Conservation (phyloP, 2,329 filamentous ascomycete species). For the Myriosclerotinia curreyana region DNA sequence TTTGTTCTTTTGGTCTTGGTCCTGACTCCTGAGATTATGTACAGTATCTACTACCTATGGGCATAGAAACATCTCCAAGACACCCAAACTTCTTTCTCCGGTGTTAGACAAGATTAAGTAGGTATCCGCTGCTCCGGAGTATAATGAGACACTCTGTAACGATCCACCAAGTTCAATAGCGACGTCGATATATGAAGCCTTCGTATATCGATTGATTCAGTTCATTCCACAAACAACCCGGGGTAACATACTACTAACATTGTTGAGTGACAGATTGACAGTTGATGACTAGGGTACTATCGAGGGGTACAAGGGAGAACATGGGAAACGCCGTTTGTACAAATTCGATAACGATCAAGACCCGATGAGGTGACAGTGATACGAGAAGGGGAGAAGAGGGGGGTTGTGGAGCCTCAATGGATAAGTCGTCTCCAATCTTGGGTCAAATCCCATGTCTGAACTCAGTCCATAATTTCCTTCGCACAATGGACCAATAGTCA, state of each 20-base stretch:
- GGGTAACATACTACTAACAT: no score
- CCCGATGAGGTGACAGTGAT: conserved; percentile 7
- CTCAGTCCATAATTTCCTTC: background rate
- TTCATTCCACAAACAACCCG: background rate
- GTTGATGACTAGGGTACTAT: conserved; percentile 2
- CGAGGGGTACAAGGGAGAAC: background rate
- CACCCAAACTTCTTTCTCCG: conserved; percentile 13
- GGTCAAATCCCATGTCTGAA: conserved; percentile 16
- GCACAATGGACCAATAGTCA: background rate
- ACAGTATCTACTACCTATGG: no score
- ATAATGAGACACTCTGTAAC: conserved; percentile 23
- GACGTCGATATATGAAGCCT: conserved; percentile 8
- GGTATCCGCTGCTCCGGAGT: conserved; percentile 20
- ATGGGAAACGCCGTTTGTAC: conserved; percentile 6
- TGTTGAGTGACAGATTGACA: conserved; percentile 18
- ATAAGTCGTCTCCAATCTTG: conserved; percentile 13
- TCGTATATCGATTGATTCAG: conserved; percentile 5
- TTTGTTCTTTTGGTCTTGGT: no score
- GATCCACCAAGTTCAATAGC: conserved; percentile 4
- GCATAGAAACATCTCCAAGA: background rate
- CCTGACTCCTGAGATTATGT: conserved; percentile 2
- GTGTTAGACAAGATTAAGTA: conserved; percentile 24
- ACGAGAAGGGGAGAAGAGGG: background rate
- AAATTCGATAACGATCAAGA: conserved; percentile 7
- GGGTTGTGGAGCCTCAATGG: conserved; percentile 20